phyloP scores from a whole-genome alignment of 2,329 filamentous ascomycete species.

The Chaetomium sp. region DNA sequence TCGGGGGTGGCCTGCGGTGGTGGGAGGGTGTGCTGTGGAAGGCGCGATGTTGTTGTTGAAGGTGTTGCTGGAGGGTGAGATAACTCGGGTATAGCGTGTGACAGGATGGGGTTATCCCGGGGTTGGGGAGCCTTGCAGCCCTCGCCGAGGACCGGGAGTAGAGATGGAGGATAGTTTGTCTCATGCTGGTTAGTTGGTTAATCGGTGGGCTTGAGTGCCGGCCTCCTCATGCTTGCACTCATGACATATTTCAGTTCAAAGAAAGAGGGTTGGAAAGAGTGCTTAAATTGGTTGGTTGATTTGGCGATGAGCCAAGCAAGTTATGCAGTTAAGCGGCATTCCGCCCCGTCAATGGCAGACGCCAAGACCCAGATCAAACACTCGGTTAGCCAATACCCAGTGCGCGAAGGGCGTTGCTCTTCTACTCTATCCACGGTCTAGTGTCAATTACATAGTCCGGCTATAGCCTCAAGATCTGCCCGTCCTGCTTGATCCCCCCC shows the following conservation, averaged over 20 bases:
- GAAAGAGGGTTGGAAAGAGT: not conserved
- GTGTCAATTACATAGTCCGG: not conserved
- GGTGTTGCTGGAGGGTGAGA: not conserved
- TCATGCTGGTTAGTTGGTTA: constrained; percentile 6
- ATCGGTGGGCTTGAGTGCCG: not conserved
- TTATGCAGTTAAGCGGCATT: constrained; percentile 9
- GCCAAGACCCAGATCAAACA: not conserved
- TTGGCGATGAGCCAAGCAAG: not conserved
- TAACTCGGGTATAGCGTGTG: not conserved
- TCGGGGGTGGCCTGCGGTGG: not conserved
- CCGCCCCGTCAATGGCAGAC: constrained; percentile 20
- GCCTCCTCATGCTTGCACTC: not conserved
- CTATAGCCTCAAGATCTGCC: constrained; percentile 56
- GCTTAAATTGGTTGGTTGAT: not conserved
- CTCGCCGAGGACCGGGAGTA: constrained; percentile 10
- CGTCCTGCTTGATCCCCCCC: constrained; percentile 66
- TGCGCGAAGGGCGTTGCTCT: not conserved
- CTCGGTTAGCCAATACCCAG: not conserved
- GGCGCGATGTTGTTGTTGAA: constrained; percentile 2
- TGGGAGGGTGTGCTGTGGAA: constrained; percentile 7
- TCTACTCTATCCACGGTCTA: not conserved
- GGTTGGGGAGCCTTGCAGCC: not conserved
- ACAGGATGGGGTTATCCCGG: not conserved
- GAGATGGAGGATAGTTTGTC: constrained; percentile 4
- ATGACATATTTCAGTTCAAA: not conserved